Evolutionary conservation across 768 basidiomycete species (phyloP), one percentile per base, ranked within the genome.

Genomic region (Mycena indigotica): DNA sequence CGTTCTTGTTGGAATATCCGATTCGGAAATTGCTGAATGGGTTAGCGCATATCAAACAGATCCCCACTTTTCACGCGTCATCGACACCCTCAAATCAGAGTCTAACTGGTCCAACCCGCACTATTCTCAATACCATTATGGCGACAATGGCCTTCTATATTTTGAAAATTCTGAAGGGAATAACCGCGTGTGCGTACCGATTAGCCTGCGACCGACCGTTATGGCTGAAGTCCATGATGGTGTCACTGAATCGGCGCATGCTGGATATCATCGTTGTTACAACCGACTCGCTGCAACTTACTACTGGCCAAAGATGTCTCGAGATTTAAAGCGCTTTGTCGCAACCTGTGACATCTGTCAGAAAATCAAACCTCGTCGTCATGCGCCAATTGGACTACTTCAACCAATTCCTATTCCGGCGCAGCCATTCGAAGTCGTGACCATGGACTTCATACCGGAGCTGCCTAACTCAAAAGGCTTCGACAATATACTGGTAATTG

Each of bases 131-230:
- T 62, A 58, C 28, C 53, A 50, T 30, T 28, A 56, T 23, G 29
- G 24, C 8, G 56, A 65, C 12, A 12, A 51, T 19, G 65, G 56
- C 13, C 39, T 67, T 10, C 5, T 72, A 0, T 68, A 67, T 41
- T 72, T 73, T 52, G 50, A 61, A n/a, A 71, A 74, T 44, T 48
- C 30, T 17, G 2, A 30, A 3, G 65, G 68, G 12, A 64, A 66
- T 29, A 53, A 53, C 19, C 19, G 66, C 4, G 40, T 75, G 1
- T 73, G 70, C 52, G 69, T 75, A 0, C 73, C 72, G 3, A 44
- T 52, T n/a, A 17, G 13, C 0, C 12, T 62, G 3, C 24, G 56
- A 52, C 29, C 38, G 2, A 38, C 55, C 23, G 28, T 72, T 0
- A 65, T 75, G 58, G 54, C 57, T 19, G 66, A 71, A n/a, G 40